These are phyloP conservation scores for Dictyostelium brefeldianum DNA, from an alignment of 78 protist genomes.

Conservation along the genomic window DNA sequence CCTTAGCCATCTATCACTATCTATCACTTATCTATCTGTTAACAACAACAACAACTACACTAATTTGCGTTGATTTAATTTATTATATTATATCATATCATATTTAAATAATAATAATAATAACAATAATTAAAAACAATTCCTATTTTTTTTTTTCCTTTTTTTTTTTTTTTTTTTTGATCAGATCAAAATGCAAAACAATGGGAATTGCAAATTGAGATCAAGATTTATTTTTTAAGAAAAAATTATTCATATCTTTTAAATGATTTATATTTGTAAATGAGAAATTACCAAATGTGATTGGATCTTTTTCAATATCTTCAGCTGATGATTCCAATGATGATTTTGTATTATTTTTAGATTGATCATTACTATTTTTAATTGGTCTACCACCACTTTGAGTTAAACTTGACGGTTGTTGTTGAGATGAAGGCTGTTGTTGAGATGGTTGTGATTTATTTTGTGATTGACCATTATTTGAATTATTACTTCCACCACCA, in stretches of 20 bases:
- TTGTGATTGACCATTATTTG: background rate
- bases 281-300: slow-evolving; percentile 72
- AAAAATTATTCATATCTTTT: slow-evolving; percentile 72
- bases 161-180: too few relatives aligned
- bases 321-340: slow-evolving; percentile 38
- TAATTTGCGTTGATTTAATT: too few relatives aligned
- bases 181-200: too few relatives aligned
- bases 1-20: too few relatives aligned
- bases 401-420: background rate
- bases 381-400: slow-evolving; percentile 4
- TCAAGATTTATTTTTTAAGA: slow-evolving; percentile 40
- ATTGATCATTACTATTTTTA: slow-evolving; percentile 29
- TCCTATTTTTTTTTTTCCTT: too few relatives aligned
- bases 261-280: slow-evolving; percentile 69
- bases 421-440: background rate
- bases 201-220: background rate
- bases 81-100: too few relatives aligned
- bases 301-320: slow-evolving; percentile 47
- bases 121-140: too few relatives aligned
- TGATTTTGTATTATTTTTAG: background rate
- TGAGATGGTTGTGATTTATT: background rate
- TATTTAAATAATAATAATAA: too few relatives aligned
- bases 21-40: too few relatives aligned
- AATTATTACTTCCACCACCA: background rate
- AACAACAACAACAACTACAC: too few relatives aligned